These are phyloP conservation scores for bread wheat (Triticum aestivum) DNA, from an alignment of 176 grass and related monocot species.

Conservation along the genomic window IWGSC_CS_RefSeq_v2.1 NC_057794.1:30766893-30767392, in stretches of 20 bases:
- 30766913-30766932: background rate
- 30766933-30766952: background rate
- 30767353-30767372: background rate
- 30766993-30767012: background rate
- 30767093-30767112: conserved; percentile 66
- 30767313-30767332: background rate
- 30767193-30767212: background rate
- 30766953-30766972: background rate
- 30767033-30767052: background rate
- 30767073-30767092: conserved; percentile 66
- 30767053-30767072: conserved; percentile 42
- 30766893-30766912: background rate
- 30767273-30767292: background rate
- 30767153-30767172: conserved; percentile 47
- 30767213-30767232: conserved; percentile 10
- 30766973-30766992: background rate
- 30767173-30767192: background rate
- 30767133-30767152: conserved; percentile 81
- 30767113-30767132: conserved; percentile 70
- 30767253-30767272: background rate
- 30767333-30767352: background rate
- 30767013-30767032: no score
- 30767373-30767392: no score
- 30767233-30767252: background rate
- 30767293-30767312: background rate